Percentiles rank a stretch among this genome's conserved stretches.
phyloP scores from a whole-genome alignment of 2,329 filamentous ascomycete species.

The Bipolaris bicolor region DNA sequence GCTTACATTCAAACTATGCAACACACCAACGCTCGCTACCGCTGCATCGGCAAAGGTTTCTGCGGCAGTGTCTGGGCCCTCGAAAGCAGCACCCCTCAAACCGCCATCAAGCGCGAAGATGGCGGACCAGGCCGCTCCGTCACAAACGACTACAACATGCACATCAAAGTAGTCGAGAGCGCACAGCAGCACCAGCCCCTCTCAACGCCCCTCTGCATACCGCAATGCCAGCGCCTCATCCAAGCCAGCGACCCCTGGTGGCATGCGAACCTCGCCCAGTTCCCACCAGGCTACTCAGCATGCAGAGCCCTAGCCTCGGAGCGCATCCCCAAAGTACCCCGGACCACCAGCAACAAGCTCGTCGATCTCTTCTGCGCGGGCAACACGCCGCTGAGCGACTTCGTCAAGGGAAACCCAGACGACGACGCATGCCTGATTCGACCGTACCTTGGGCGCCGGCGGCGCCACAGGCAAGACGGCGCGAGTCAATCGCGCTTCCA shows the following conservation, averaged over 20 bases:
- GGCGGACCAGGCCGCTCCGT: constrained; percentile 24
- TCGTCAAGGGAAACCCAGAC: constrained; percentile 22
- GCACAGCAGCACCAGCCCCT: background rate
- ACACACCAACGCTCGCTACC: background rate
- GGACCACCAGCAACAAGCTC: constrained; percentile 17
- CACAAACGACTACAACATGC: constrained; percentile 27
- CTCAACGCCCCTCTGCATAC: constrained; percentile 17
- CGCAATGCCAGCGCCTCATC: constrained; percentile 19
- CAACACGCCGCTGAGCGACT: constrained; percentile 9
- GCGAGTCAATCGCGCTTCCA: constrained; percentile 23
- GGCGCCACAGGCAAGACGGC: constrained; percentile 17
- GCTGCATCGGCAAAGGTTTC: constrained; percentile 27
- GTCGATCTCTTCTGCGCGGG: constrained; percentile 22
- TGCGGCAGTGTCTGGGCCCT: constrained; percentile 28
- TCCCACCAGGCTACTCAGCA: constrained; percentile 17
- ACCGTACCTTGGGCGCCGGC: constrained; percentile 55
- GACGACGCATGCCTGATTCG: constrained; percentile 58
- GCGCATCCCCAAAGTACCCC: constrained; percentile 19
- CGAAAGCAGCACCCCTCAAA: background rate
- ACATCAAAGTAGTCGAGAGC: constrained; percentile 15
- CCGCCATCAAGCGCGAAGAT: constrained; percentile 27
- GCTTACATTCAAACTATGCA: no score
- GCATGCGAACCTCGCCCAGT: constrained; percentile 8
- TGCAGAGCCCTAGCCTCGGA: constrained; percentile 19
- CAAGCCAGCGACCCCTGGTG: constrained; percentile 17